These are phyloP conservation scores for Asterochloris sp. DNA, from an alignment of 139 green algal genomes.

Conservation along the genomic window DNA sequence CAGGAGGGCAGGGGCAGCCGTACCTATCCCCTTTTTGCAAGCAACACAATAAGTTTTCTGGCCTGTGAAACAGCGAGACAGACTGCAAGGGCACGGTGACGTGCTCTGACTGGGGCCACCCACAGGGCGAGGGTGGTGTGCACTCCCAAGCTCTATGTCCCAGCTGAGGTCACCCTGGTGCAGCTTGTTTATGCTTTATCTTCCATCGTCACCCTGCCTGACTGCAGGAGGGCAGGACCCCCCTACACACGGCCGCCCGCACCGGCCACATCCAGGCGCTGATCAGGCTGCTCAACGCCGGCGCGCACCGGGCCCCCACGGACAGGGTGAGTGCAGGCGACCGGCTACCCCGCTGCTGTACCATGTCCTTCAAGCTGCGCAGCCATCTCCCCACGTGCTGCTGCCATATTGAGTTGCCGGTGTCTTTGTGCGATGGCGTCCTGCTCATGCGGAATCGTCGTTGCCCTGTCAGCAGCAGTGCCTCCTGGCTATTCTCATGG, in stretches of 20 bases:
- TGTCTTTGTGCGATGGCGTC: neutral
- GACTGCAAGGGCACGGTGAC: neutral
- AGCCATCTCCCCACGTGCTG: neutral
- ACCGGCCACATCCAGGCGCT: conserved; percentile 9
- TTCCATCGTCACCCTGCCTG: neutral
- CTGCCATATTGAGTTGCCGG: neutral
- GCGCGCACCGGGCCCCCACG: conserved; percentile 6
- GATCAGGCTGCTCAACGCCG: conserved; percentile 14
- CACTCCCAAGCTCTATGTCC: neutral
- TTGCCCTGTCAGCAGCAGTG: neutral
- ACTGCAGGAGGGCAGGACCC: conserved; percentile 3
- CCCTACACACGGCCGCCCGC: conserved; percentile 6
- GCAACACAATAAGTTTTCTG: neutral
- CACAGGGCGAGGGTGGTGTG: neutral
- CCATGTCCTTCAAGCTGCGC: neutral
- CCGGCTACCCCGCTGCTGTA: neutral
- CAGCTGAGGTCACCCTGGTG: neutral
- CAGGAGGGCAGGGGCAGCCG: no score
- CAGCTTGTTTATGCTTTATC: neutral
- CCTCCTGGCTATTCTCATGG: neutral
- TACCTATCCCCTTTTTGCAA: no score
- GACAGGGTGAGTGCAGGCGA: conserved; percentile 1
- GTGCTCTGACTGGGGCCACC: neutral
- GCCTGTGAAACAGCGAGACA: neutral
- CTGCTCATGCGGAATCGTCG: neutral